A percentile compares a stretch with the other conserved stretches of the same genome.
Conservation (phyloP, 2,329 filamentous ascomycete species). For the Sclerotinia minor region DNA sequence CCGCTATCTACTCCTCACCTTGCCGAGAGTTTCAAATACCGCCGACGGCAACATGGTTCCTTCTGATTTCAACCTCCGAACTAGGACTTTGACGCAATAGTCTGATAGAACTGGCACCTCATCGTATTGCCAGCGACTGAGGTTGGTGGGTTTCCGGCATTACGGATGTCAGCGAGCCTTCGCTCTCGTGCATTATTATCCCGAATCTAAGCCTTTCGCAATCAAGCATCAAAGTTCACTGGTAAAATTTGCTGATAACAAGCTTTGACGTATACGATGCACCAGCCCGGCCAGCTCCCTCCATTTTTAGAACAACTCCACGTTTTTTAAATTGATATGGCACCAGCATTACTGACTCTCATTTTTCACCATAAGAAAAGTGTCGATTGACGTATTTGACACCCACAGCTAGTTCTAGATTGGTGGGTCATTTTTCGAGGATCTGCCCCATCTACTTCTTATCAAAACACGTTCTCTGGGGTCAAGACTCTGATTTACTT, state of each 20-base stretch:
- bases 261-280: not conserved
- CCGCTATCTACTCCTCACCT: not conserved
- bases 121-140: not conserved
- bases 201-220: not conserved
- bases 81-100: not conserved
- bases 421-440: not conserved
- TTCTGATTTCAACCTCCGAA: not conserved
- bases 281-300: not conserved
- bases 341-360: not conserved
- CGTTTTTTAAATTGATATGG: not conserved
- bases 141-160: not conserved
- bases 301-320: not conserved
- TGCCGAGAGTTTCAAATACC: not conserved
- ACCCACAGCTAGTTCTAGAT: no score
- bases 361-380: not conserved
- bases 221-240: not conserved
- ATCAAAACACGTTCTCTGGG: not conserved
- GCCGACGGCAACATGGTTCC: not conserved
- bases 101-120: not conserved
- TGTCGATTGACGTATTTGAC: not conserved
- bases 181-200: not conserved
- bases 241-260: not conserved
- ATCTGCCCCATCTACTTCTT: not conserved
- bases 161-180: conserved; percentile 1
- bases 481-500: not conserved